Evolutionary conservation across 2,329 filamentous ascomycete genomes (phyloP), one percentile per base, ranked within the genome.

Genomic region (Aspergillus proliferans): DNA sequence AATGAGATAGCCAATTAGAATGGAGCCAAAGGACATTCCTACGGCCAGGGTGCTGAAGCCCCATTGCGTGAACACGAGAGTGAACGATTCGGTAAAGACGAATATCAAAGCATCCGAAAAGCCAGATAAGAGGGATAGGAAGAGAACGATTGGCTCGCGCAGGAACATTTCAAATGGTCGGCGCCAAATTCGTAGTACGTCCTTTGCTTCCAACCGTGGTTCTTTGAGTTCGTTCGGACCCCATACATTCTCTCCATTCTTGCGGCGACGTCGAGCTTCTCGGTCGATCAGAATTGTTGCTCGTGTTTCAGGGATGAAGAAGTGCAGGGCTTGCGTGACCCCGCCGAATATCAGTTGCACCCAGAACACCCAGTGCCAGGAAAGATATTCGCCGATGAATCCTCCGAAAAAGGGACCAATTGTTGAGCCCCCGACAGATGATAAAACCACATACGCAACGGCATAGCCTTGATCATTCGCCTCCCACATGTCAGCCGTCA

Each of bases 161-260:
- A 81, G 48, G 58, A 86, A 83, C 77, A 85, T 83, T 50, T 76
- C 72, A 61, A 84, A 85, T 0, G 83, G 82, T 0, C 81, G 77
- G 28, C 73, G 60, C 79, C 82, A 83, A 44, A 83, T 76, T 30
- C 71, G 68, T 26, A 81, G 50, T 12, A 86, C 69, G 54, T 85
- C 81, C 51, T 72, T 74, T 45, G 71, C 68, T 1, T 77, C 76
- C 60, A 86, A 78, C 40, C 81, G 75, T 47, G 77, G 72, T 10
- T 69, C 66, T 7, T 79, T 74, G n/a, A 89, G 76, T 68, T 93
- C 87, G 51, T 86, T 82, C 0, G 86, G 86, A 1, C 87, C 87
- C 64, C 80, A 88, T 53, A 89, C 67, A 58, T 86, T 82, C 48
- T 77, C 65, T 4, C 81, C 81, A 6, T 71, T 80, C 53, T 74